Evolutionary conservation across 768 basidiomycete species (phyloP).

Genomic region (Sarcomyxa edulis): DNA sequence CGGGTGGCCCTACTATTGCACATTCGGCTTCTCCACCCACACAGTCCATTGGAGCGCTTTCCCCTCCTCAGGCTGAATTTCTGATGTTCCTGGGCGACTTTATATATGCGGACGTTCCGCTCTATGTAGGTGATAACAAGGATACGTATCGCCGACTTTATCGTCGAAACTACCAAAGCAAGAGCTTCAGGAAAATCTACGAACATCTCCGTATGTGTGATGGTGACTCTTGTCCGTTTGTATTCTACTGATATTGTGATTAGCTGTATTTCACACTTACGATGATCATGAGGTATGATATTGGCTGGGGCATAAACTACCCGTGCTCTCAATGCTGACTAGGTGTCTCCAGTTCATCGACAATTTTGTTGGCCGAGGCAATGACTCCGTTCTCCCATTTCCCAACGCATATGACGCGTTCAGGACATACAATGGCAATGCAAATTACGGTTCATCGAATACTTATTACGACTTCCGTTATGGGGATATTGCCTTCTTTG

Average conservation of each 20-base stretch:
- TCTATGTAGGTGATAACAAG: constrained; percentile 51
- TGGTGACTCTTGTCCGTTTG: not conserved
- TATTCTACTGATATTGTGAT: constrained; percentile 1
- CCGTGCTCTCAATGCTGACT: not conserved
- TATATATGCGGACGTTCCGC: constrained; percentile 70
- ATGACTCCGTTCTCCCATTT: constrained; percentile 50
- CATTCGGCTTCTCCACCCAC: not conserved
- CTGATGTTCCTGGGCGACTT: constrained; percentile 71
- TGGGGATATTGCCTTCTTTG: constrained; percentile 71
- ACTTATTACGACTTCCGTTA: constrained; percentile 59
- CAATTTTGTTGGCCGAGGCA: constrained; percentile 56
- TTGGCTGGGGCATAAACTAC: too few relatives aligned
- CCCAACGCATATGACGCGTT: constrained; percentile 57
- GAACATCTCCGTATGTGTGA: constrained; percentile 58
- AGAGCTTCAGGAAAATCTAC: constrained; percentile 62
- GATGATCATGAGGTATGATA: constrained; percentile 64
- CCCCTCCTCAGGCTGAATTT: constrained; percentile 40
- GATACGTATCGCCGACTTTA: constrained; percentile 64
- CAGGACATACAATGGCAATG: constrained; percentile 55
- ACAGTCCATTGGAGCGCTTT: not conserved
- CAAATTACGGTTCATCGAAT: constrained; percentile 51
- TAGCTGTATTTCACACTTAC: constrained; percentile 65
- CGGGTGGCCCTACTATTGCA: not conserved
- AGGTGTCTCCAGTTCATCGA: constrained; percentile 44
- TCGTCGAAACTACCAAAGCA: constrained; percentile 58